Conservation (phyloP, 2,329 filamentous ascomycete species). For the Arthroderma sp. region DNA sequence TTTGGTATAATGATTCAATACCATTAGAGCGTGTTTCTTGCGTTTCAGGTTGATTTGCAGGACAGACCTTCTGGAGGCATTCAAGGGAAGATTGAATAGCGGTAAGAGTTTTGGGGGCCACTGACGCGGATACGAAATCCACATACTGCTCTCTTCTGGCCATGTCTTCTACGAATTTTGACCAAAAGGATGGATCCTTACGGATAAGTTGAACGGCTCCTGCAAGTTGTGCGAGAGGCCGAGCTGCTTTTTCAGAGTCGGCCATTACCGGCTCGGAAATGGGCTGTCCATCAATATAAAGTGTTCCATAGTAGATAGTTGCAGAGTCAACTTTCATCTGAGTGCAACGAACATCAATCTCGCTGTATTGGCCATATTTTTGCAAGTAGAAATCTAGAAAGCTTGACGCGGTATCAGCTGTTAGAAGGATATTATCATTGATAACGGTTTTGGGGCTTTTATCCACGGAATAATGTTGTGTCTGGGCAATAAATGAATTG, state of each 20-base stretch:
- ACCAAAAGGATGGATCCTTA: not conserved
- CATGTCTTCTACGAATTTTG: not conserved
- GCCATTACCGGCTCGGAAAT: not conserved
- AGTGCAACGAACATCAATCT: not conserved
- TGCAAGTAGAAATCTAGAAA: not conserved
- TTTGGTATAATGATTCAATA: not conserved
- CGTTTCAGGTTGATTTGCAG: not conserved
- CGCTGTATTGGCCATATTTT: not conserved
- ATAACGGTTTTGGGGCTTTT: not conserved
- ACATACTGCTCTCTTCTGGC: not conserved
- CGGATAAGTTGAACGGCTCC: not conserved
- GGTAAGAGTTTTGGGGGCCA: not conserved
- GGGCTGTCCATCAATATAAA: not conserved
- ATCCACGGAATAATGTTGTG: not conserved
- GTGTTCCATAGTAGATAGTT: not conserved
- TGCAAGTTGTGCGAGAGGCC: not conserved
- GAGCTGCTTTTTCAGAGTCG: not conserved
- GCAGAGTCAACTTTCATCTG: not conserved
- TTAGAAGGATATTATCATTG: not conserved
- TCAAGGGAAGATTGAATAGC: not conserved
- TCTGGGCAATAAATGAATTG: slow-evolving; percentile 27
- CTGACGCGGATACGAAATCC: not conserved
- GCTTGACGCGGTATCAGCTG: not conserved
- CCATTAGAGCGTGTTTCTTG: not conserved
- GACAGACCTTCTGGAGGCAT: not conserved